A percentile compares a stretch with the other conserved stretches of the same genome.
phyloP scores from a whole-genome alignment of 352 stramenopile genomes.

The Phytophthora nicotianae region DNA sequence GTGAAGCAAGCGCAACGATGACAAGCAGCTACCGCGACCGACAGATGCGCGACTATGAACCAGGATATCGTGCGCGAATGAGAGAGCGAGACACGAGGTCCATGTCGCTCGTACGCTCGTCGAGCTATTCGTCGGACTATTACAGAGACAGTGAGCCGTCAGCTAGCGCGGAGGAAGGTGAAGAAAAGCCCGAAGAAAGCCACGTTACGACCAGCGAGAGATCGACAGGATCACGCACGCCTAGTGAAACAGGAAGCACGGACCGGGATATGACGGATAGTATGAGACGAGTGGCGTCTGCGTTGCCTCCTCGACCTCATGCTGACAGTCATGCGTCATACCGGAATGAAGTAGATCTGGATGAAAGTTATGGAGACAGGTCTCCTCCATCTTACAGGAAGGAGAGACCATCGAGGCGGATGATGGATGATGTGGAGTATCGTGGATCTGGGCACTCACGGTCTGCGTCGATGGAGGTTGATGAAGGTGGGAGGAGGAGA shows the following conservation, averaged over 20 bases:
- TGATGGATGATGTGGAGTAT: constrained; percentile 6
- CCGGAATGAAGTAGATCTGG: constrained; percentile 28
- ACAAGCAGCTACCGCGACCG: constrained; percentile 41
- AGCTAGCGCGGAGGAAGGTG: constrained; percentile 42
- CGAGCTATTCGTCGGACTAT: constrained; percentile 38
- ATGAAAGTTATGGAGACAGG: constrained; percentile 13
- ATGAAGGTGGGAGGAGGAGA: constrained; percentile 7
- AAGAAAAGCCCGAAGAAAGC: constrained; percentile 43
- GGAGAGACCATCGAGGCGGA: constrained; percentile 5
- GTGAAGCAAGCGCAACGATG: constrained; percentile 24
- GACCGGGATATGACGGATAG: constrained; percentile 33
- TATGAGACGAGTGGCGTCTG: constrained; percentile 28
- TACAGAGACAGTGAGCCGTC: constrained; percentile 36
- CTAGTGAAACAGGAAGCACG: constrained; percentile 33
- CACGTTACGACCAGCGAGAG: constrained; percentile 28
- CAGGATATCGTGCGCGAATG: constrained; percentile 21
- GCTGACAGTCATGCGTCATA: constrained; percentile 33
- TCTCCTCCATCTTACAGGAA: constrained; percentile 10
- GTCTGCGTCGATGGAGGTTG: constrained; percentile 13
- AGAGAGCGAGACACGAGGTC: constrained; percentile 26
- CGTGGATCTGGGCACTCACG: constrained; percentile 1
- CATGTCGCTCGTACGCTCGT: constrained; percentile 30
- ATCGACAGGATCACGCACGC: constrained; percentile 29
- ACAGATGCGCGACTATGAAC: constrained; percentile 40
- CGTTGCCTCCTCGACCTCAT: constrained; percentile 41